Conservation (phyloP, 2,329 filamentous ascomycete genomes). For the Moelleriella libera region DNA sequence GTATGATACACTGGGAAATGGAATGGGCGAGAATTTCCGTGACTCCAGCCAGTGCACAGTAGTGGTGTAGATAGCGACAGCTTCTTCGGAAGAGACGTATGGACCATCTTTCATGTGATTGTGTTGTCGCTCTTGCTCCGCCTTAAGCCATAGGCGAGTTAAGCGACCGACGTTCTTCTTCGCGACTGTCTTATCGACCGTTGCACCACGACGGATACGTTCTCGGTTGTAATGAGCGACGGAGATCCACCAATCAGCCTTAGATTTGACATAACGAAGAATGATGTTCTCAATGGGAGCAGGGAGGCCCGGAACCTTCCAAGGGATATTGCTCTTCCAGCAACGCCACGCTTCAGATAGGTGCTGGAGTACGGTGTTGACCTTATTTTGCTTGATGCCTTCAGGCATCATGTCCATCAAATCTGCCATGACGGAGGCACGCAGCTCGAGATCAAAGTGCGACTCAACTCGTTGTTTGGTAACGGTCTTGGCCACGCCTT, state of each 20-base stretch:
- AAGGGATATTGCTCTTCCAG: slow-evolving; percentile 99
- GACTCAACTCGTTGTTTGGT: slow-evolving; percentile 98
- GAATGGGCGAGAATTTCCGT: slow-evolving; percentile 94
- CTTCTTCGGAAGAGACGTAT: slow-evolving; percentile 96
- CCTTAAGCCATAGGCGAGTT: slow-evolving; percentile 92
- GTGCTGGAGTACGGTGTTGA: slow-evolving; percentile 95
- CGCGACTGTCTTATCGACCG: slow-evolving; percentile 96
- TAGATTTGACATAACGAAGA: slow-evolving; percentile 94
- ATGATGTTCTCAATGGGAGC: slow-evolving; percentile 99
- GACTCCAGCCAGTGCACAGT: slow-evolving; percentile 98
- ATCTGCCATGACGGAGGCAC: slow-evolving; percentile 97
- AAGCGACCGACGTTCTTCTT: slow-evolving; percentile 97
- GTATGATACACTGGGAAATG: slow-evolving; percentile 97
- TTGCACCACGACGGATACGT: slow-evolving; percentile 88
- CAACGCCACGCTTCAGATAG: slow-evolving; percentile 97
- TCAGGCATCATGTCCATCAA: slow-evolving; percentile 99
- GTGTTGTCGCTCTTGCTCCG: slow-evolving; percentile 95
- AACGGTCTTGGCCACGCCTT: slow-evolving; percentile 96
- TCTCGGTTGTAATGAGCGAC: slow-evolving; percentile 98
- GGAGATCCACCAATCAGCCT: slow-evolving; percentile 99
- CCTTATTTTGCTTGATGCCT: slow-evolving; percentile 98
- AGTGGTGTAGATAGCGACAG: slow-evolving; percentile 96
- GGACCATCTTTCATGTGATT: slow-evolving; percentile 99
- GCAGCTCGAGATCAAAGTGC: slow-evolving; percentile 92
- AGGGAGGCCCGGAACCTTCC: slow-evolving; percentile 94